Base-by-base conservation (phyloP, 2,329 filamentous ascomycete genomes). In the Penicillium sp. region DNA sequence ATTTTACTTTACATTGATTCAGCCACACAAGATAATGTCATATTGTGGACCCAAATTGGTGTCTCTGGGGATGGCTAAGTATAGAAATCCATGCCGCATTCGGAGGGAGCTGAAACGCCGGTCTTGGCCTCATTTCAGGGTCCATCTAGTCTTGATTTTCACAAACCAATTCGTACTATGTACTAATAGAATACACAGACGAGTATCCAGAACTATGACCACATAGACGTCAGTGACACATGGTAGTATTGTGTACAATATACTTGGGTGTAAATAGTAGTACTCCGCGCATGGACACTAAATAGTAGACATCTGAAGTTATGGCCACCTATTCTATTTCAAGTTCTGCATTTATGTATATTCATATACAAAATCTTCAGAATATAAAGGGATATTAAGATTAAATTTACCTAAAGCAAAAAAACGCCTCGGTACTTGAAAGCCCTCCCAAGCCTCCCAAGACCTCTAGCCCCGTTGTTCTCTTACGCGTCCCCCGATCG, bases 401-500 rank as follows among this genome's bases (percentile, higher is more conserved):
- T 46, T 34, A 20, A 50, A 26, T 22, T 53, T 38, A 31, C 49
- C 29, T 32, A 43, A 49, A 50, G 20, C 35, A 20, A 35, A 13
- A 14, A 29, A 50, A 9, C 35, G 13, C n/a, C 45, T 50, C 44
- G 52, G 50, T 5, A 48, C 37, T 32, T 32, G 26, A 4, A 9
- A 32, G 13, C 9, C n/a, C 40, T 43, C 40, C 26, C 42, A 44
- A 31, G 43, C 43, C 29, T 34, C 35, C 9, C 38, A 50, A 32
- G 26, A 29, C 48, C 26, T 29, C 55, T 56, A 55, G 55, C 60
- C 40, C 40, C 60, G 57, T 58, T 60, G 37, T 55, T 58, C 61
- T 63, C 61, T 63, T 65, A 66, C 63, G 63, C 63, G 63, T 66
- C 61, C 46, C 44, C 61, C 56, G 63, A 62, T 64, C 63, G 62